Base-by-base conservation (phyloP, 805 yeast genomes). In the Wickerhamomyces chaumierensis region DNA sequence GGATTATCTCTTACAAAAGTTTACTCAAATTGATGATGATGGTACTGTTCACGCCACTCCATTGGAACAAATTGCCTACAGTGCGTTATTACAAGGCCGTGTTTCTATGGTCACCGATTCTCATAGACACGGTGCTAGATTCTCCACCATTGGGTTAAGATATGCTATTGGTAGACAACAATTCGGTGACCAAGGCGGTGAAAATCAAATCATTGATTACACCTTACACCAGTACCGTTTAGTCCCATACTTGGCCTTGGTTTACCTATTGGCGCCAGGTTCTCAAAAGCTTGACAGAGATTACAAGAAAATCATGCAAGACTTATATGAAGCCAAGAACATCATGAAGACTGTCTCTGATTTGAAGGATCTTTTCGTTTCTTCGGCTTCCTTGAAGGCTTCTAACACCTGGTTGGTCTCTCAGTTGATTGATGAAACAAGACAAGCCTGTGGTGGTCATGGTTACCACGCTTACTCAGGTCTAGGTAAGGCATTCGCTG, bases 381-480 rank as follows among this genome's bases (percentile, higher is more conserved):
- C 81, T 41, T 81, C 94, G 25, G 96, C 94, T 8, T 80, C 94
- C 33, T 69, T 86, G 55, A 88, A 88, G 61, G 87, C 95, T 3
- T 78, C 94, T 29, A 75, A 80, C 45, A 88, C 96, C 31, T 88
- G 96, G 96, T 68, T 78, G 33, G 73, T 85, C 25, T 78, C 87
- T 32, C 73, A 72, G 42, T 67, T 82, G 49, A 87, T 88, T 54
- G 94, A 86, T 57, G 88, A 87, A 63, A 74, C 87, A 47, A 75
- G 96, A 63, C 96, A 88, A 62, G 73, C 94, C 2, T 87, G 95
- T 61, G 96, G 96, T 58, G 96, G 96, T 25, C 95, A 84, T 61
- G 96, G 96, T 32, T 88, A 88, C 63, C 85, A 94, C 18, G 76
- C 87, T n/a, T 88, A 88, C 61, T 76, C 85, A 47, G 95, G 88